Evolutionary conservation across 257 asterid species (phyloP).

Genomic region (Jacaranda mimosifolia): DNA sequence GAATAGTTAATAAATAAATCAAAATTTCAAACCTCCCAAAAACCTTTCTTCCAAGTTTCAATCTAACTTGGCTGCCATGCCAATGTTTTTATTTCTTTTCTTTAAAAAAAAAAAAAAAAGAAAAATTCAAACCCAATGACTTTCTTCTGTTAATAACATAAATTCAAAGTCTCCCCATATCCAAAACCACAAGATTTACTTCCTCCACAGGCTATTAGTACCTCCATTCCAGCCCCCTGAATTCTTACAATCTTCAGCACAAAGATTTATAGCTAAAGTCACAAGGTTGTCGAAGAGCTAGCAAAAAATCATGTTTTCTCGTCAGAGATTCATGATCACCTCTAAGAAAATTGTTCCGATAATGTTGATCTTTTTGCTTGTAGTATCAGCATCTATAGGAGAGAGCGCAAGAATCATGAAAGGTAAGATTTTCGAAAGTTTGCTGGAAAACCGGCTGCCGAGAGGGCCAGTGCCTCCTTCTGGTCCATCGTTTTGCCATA

Average conservation of each 20-base stretch:
- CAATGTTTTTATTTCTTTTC: neutral
- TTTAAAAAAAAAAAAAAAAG: neutral
- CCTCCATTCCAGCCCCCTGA: neutral
- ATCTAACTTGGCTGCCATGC: conserved; percentile 24
- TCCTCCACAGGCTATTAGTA: neutral
- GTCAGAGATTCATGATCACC: neutral
- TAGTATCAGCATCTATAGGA: conserved; percentile 39
- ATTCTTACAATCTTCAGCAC: too few relatives aligned
- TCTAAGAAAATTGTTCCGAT: conserved; percentile 37
- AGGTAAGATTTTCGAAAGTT: conserved; percentile 22
- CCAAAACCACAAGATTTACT: neutral
- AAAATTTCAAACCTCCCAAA: conserved; percentile 28
- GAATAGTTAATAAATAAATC: neutral
- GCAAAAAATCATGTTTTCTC: neutral
- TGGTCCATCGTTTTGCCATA: conserved; percentile 68
- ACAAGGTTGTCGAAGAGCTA: neutral
- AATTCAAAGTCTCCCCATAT: conserved; percentile 33
- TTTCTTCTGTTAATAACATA: conserved; percentile 19
- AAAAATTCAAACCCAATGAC: conserved; percentile 31
- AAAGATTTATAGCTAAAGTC: neutral
- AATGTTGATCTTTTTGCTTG: conserved; percentile 29
- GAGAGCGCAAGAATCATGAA: conserved; percentile 46
- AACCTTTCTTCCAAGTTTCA: conserved; percentile 37
- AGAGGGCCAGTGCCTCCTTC: conserved; percentile 81
- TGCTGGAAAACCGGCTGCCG: conserved; percentile 56